These are phyloP conservation scores for Alectoria sarmentosa DNA, from an alignment of 495 filamentous ascomycete species.

Conservation along the genomic window DNA sequence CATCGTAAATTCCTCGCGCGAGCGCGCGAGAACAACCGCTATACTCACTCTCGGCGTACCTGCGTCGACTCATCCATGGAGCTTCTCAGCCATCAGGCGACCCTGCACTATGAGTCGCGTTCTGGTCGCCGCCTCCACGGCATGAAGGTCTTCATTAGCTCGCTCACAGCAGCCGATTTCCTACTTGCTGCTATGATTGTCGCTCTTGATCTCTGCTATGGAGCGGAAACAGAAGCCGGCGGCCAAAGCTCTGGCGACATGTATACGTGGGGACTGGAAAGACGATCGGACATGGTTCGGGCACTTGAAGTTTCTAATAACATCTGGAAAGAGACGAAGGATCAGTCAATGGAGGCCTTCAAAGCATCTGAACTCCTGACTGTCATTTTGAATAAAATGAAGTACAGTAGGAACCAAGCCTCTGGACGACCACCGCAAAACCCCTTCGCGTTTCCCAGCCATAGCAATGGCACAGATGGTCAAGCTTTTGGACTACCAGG, in stretches of 20 bases:
- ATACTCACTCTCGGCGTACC: conserved; percentile 69
- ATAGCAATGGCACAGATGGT: conserved; percentile 7
- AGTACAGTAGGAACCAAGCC: conserved; percentile 24
- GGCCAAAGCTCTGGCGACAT: conserved; percentile 43
- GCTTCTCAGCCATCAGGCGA: conserved; percentile 66
- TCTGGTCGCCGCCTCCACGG: conserved; percentile 62
- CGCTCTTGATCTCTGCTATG: conserved; percentile 58
- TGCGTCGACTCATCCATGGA: conserved; percentile 76
- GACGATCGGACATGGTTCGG: conserved; percentile 66
- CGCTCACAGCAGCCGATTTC: conserved; percentile 74
- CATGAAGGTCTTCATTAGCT: conserved; percentile 70
- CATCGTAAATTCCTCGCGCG: conserved; percentile 76
- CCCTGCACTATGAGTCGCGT: conserved; percentile 68
- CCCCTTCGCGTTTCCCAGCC: conserved; percentile 19
- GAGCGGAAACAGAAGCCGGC: conserved; percentile 28
- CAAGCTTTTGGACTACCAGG: conserved; percentile 24
- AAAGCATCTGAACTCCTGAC: conserved; percentile 72
- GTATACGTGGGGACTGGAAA: conserved; percentile 63
- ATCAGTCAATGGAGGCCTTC: conserved; percentile 79
- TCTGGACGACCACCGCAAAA: conserved; percentile 13
- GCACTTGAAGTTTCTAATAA: conserved; percentile 62
- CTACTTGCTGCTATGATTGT: conserved; percentile 86
- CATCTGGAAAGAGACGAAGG: conserved; percentile 70
- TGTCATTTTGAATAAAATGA: conserved; percentile 73
- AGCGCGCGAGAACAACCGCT: conserved; percentile 63